A percentile compares a stretch with the other conserved stretches of the same genome.
These are phyloP conservation scores for Pseudoscleropodium purum DNA, from an alignment of 225 moss, liverwort and hornwort genomes.

Conservation along the genomic window DNA sequence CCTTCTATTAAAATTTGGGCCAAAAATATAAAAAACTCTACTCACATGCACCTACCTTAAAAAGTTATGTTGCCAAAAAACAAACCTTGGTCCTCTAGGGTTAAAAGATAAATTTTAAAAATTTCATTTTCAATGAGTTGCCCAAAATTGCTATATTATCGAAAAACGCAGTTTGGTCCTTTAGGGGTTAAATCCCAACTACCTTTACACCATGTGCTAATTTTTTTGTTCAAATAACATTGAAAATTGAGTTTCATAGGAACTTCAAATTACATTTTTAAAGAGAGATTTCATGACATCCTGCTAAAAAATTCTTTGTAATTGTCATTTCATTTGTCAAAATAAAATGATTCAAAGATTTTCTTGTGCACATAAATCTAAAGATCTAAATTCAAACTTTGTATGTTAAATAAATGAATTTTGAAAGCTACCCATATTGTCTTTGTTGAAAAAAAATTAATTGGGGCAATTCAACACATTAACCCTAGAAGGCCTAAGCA, in stretches of 20 bases:
- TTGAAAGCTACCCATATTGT: not conserved
- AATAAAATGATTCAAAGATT: not conserved
- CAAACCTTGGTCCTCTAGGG: too few relatives aligned
- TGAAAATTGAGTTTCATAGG: not conserved
- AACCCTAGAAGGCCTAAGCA: too few relatives aligned
- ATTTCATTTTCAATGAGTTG: too few relatives aligned
- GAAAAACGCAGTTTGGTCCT: too few relatives aligned
- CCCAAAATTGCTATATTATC: too few relatives aligned
- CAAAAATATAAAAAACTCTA: too few relatives aligned
- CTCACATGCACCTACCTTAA: too few relatives aligned
- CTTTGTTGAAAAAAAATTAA: not conserved
- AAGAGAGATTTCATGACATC: rapidly evolving
- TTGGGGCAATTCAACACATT: not conserved
- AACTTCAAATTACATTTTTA: not conserved
- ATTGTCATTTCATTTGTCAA: not conserved
- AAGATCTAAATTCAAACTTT: not conserved
- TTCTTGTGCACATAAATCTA: not conserved
- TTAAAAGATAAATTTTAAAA: too few relatives aligned
- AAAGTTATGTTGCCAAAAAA: too few relatives aligned
- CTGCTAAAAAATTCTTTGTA: not conserved
- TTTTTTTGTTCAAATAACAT: not conserved
- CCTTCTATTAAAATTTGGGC: too few relatives aligned
- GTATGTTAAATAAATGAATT: not conserved
- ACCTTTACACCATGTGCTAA: not conserved
- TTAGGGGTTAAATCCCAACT: not conserved